phyloP scores from a whole-genome alignment of 805 yeast species.

The Hemisphaericaspora nanyangensis region DNA sequence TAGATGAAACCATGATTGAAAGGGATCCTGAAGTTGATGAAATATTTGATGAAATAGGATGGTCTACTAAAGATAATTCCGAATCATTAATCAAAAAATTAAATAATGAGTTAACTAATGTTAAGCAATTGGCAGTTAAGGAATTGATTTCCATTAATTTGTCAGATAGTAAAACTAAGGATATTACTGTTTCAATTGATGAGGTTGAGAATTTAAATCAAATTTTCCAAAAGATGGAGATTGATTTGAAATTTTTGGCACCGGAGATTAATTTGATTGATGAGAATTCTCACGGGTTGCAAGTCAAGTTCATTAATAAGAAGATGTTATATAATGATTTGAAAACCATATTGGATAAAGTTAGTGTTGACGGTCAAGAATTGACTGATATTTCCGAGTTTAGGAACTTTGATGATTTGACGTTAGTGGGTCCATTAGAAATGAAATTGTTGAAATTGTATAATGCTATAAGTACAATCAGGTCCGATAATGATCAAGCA shows the following conservation, averaged over 20 bases:
- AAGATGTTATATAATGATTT: slow-evolving; percentile 70
- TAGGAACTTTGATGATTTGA: slow-evolving; percentile 45
- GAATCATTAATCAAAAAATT: slow-evolving; percentile 55
- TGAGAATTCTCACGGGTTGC: slow-evolving; percentile 73
- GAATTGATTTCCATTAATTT: slow-evolving; percentile 36
- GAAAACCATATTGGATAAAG: slow-evolving; percentile 64
- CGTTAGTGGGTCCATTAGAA: slow-evolving; percentile 49
- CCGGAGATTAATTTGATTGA: slow-evolving; percentile 72
- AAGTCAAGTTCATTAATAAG: slow-evolving; percentile 78
- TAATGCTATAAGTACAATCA: slow-evolving; percentile 62
- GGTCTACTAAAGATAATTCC: slow-evolving; percentile 69
- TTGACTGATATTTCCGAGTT: slow-evolving; percentile 44
- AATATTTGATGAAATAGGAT: slow-evolving; percentile 70
- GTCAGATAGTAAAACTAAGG: slow-evolving; percentile 29
- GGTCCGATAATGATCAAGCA: slow-evolving; percentile 33
- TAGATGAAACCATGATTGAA: slow-evolving; percentile 13
- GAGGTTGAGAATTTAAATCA: slow-evolving; percentile 35
- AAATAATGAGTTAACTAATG: slow-evolving; percentile 51
- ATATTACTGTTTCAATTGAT: slow-evolving; percentile 26
- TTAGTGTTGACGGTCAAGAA: slow-evolving; percentile 57
- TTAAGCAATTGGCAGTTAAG: slow-evolving; percentile 61
- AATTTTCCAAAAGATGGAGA: slow-evolving; percentile 39
- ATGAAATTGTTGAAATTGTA: slow-evolving; percentile 50
- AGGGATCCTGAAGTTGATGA: slow-evolving; percentile 53
- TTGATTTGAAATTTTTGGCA: slow-evolving; percentile 41